Evolutionary conservation across 768 basidiomycete genomes (phyloP), one percentile per base, ranked within the genome.

Genomic region (Collybia mongolica): DNA sequence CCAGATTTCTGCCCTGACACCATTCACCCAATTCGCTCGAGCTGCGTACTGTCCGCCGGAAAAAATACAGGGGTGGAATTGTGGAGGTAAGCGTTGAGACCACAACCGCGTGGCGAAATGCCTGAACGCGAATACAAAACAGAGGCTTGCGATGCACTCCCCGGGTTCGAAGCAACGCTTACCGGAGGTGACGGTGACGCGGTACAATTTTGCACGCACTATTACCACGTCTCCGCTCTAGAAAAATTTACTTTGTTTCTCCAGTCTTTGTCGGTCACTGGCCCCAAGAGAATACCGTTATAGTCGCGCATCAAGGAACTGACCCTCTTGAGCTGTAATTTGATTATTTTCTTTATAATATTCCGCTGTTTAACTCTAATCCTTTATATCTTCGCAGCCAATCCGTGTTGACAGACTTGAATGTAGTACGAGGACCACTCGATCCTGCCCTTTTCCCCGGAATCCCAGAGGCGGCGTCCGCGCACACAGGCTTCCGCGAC

Each of bases 291-390:
- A 66, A 72, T 47, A 61, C 75, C 0, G 70, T 81, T 26, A 70
- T 81, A 12, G 76, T 81, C 7, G 71, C 75, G 1, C 79, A 81
- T 55, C 67, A 81, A 54, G 79, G 80, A 6, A 80, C 80, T 6
- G 73, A 82, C 52, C 72, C 77, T n/a, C 61, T 62, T 0, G 60
- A 72, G 52, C 49, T 82, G 77, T 80, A 39, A 55, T 67, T 52
- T 1, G 9, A 9, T 32, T 14, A 3, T 26, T 26, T 14, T 6
- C 32, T 9, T 6, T 14, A 5, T 11, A 14, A 32, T 11, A 2
- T 14, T 32, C 32, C 14, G 11, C 11, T 32, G 2, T 2, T 32
- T 11, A 6, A 32, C 14, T 9, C 14, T 32, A 32, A 14, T 14
- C 15, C 7, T 26, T 29, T 38, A 17, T 22, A 7, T n/a, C n/a